phyloP scores from a whole-genome alignment of 257 asterid genomes.

The Forsythia viridissima region DNA sequence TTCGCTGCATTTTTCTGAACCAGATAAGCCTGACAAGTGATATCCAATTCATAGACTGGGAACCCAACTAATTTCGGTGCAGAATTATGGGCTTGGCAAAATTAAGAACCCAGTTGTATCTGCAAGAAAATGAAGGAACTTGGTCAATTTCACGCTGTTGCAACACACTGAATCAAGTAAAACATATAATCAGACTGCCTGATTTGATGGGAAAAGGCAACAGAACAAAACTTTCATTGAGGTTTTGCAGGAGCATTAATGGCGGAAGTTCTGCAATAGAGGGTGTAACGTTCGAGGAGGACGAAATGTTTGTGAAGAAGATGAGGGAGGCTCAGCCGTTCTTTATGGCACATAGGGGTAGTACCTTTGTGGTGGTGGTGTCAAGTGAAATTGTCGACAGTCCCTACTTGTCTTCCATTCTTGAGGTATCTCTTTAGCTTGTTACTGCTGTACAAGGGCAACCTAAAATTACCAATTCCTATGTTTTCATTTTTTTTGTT shows the following conservation, averaged over 20 bases:
- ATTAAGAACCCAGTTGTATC: slow-evolving; percentile 23
- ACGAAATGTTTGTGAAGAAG: slow-evolving; percentile 42
- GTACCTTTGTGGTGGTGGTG: slow-evolving; percentile 55
- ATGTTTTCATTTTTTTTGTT: too few relatives aligned
- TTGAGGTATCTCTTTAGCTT: slow-evolving; percentile 35
- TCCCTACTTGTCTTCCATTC: slow-evolving; percentile 42
- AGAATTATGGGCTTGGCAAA: slow-evolving; percentile 28
- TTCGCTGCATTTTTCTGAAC: not conserved
- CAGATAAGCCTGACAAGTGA: not conserved
- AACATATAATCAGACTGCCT: not conserved
- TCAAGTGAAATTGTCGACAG: slow-evolving; percentile 47
- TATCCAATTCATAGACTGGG: too few relatives aligned
- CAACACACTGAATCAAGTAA: not conserved
- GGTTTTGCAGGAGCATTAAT: slow-evolving; percentile 6
- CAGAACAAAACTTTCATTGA: not conserved
- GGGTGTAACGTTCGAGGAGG: slow-evolving; percentile 10
- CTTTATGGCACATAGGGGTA: slow-evolving; percentile 45
- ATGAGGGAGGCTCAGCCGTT: slow-evolving; percentile 67
- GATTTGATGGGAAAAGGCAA: not conserved
- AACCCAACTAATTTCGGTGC: not conserved
- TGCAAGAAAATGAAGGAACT: not conserved
- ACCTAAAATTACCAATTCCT: not conserved
- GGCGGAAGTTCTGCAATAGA: slow-evolving; percentile 14
- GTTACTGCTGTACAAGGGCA: not conserved
- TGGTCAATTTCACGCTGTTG: not conserved